Evolutionary conservation across 768 basidiomycete species (phyloP).

Genomic region (Leccinum ochraceum): DNA sequence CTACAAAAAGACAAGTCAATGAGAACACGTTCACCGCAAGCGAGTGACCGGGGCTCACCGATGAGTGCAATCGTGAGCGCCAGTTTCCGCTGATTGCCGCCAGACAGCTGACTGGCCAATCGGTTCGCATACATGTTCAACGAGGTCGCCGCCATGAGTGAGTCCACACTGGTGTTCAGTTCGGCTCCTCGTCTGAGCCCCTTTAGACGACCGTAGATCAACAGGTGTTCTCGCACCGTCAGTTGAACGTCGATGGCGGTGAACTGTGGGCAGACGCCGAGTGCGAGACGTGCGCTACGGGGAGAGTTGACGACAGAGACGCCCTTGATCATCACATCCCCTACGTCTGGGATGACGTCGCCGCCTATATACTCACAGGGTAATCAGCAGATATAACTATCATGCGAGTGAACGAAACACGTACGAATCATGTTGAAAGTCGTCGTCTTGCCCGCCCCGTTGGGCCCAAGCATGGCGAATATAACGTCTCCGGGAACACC

Average conservation of each 20-base stretch:
- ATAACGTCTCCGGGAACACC: slow-evolving; percentile 62
- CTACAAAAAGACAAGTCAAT: slow-evolving; percentile 32
- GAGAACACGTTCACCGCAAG: not conserved
- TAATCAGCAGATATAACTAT: not conserved
- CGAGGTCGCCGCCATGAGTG: slow-evolving; percentile 59
- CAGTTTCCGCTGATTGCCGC: slow-evolving; percentile 79
- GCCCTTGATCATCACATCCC: slow-evolving; percentile 69
- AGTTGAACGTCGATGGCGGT: slow-evolving; percentile 79
- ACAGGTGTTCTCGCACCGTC: slow-evolving; percentile 75
- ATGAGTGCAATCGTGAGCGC: slow-evolving; percentile 76
- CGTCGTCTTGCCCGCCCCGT: slow-evolving; percentile 84
- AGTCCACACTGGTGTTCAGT: slow-evolving; percentile 53
- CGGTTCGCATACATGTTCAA: slow-evolving; percentile 64
- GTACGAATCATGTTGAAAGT: slow-evolving; percentile 78
- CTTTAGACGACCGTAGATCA: slow-evolving; percentile 73
- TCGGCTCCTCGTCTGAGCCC: slow-evolving; percentile 55
- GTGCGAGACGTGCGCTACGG: slow-evolving; percentile 59
- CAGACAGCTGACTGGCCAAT: slow-evolving; percentile 71
- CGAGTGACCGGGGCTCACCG: slow-evolving; percentile 36
- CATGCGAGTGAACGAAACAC: slow-evolving; percentile 23
- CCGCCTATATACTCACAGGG: slow-evolving; percentile 47
- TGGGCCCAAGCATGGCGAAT: slow-evolving; percentile 76
- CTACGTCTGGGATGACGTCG: slow-evolving; percentile 63
- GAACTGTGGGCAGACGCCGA: slow-evolving; percentile 85
- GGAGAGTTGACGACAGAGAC: slow-evolving; percentile 67